phyloP scores from a whole-genome alignment of 164 flowering plant genomes.

The Aristolochia californica region DNA sequence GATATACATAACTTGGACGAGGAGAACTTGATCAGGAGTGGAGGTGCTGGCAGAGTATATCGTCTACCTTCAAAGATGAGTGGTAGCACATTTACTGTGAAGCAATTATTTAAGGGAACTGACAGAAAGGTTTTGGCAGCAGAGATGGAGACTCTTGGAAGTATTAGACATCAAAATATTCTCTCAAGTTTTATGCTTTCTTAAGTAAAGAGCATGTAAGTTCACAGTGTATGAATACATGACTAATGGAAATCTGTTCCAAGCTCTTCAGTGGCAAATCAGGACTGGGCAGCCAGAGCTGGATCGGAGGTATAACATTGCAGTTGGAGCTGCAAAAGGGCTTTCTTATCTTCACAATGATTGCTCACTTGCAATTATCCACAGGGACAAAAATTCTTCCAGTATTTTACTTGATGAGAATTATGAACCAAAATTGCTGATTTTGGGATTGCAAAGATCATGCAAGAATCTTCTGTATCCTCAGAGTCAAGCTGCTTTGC shows the following conservation, averaged over 20 bases:
- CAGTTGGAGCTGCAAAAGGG: conserved; percentile 82
- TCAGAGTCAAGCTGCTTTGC: conserved; percentile 44
- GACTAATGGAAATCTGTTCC: conserved; percentile 67
- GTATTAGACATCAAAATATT: conserved; percentile 69
- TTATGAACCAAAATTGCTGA: conserved; percentile 88
- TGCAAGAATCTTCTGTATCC: conserved; percentile 24
- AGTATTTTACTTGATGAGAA: conserved; percentile 76
- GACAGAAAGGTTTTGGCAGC: conserved; percentile 39
- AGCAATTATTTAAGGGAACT: conserved; percentile 63
- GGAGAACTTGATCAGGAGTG: conserved; percentile 69
- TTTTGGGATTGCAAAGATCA: conserved; percentile 72
- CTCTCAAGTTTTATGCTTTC: conserved; percentile 74
- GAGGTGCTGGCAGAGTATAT: conserved; percentile 82
- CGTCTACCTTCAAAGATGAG: conserved; percentile 64
- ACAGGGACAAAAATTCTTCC: conserved; percentile 77
- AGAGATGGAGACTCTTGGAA: conserved; percentile 79
- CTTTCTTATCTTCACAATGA: conserved; percentile 86
- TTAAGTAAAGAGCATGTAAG: conserved; percentile 46
- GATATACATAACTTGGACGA: conserved; percentile 60
- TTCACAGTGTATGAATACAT: conserved; percentile 75
- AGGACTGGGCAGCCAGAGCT: conserved; percentile 45
- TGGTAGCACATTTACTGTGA: conserved; percentile 63
- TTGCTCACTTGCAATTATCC: conserved; percentile 73
- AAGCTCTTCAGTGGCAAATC: conserved; percentile 49
- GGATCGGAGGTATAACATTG: conserved; percentile 60